Evolutionary conservation across 2,329 filamentous ascomycete genomes (phyloP).

Genomic region (Colletotrichum euphorbiae): DNA sequence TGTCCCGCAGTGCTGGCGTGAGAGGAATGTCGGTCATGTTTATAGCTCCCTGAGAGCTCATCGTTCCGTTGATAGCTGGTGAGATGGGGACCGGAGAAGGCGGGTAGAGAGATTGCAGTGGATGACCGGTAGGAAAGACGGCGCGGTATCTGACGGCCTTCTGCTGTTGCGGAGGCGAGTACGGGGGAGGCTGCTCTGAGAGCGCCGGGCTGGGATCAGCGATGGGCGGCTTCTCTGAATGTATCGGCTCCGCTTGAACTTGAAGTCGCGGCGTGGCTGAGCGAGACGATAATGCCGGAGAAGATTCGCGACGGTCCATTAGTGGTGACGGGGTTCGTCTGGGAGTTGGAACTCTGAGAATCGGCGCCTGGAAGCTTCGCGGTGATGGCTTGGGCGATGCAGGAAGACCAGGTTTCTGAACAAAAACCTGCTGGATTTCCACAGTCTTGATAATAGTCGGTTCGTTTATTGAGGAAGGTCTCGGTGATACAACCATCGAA

Average conservation of each 20-base stretch:
- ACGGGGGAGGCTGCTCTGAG: conserved; percentile 64
- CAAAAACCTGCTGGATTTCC: conserved; percentile 8
- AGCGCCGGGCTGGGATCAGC: conserved; percentile 38
- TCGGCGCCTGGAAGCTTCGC: conserved; percentile 45
- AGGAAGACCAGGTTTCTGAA: conserved; percentile 35
- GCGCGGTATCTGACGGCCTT: conserved; percentile 65
- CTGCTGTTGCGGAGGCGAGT: conserved; percentile 60
- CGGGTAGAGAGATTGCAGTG: conserved; percentile 59
- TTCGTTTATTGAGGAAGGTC: neutral
- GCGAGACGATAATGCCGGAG: conserved; percentile 46
- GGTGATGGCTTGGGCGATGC: conserved; percentile 40
- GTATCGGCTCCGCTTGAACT: neutral
- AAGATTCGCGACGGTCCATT: conserved; percentile 38
- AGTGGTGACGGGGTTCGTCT: conserved; percentile 49
- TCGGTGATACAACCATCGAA: conserved; percentile 20
- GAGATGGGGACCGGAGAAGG: conserved; percentile 72
- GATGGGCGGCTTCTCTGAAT: conserved; percentile 29
- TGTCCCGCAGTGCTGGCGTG: conserved; percentile 53
- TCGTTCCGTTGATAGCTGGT: conserved; percentile 70
- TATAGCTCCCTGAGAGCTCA: conserved; percentile 72
- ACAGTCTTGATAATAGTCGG: conserved; percentile 6
- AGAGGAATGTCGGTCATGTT: conserved; percentile 70
- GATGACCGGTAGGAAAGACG: conserved; percentile 67
- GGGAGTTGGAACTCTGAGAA: conserved; percentile 52
- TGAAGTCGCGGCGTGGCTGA: conserved; percentile 39